A percentile compares a stretch with the other conserved stretches of the same genome.
These are phyloP conservation scores for Spathaspora passalidarum DNA, from an alignment of 805 yeast species.

Conservation along the genomic window DNA sequence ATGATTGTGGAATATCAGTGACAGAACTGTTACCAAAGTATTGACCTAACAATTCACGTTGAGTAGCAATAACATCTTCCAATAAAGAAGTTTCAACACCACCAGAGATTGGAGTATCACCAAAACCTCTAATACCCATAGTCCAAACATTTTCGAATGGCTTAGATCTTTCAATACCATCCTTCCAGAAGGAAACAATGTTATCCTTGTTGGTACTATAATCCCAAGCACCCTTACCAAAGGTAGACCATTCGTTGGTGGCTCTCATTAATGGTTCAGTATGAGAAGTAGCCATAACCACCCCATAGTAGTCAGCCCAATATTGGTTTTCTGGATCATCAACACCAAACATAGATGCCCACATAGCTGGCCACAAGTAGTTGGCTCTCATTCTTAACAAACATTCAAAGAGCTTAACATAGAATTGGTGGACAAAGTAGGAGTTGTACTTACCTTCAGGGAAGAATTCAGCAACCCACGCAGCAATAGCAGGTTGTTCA, in stretches of 20 bases:
- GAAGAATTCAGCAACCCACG: slow-evolving; percentile 13
- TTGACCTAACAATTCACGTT: slow-evolving; percentile 12
- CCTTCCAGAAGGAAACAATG: slow-evolving; percentile 14
- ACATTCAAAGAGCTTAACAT: slow-evolving; percentile 12
- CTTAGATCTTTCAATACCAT: slow-evolving; percentile 14
- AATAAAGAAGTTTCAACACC: slow-evolving; percentile 14
- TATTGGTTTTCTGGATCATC: slow-evolving; percentile 15
- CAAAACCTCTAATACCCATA: slow-evolving; percentile 17
- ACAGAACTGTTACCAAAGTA: slow-evolving; percentile 11
- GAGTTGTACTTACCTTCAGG: slow-evolving; percentile 10
- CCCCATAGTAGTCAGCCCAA: slow-evolving; percentile 17
- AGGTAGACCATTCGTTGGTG: slow-evolving; percentile 13
- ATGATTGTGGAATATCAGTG: slow-evolving; percentile 16
- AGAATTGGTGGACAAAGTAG: slow-evolving; percentile 15
- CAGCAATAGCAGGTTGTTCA: slow-evolving; percentile 16
- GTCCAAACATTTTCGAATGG: slow-evolving; percentile 16
- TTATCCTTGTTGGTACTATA: slow-evolving; percentile 15
- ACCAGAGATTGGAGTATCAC: slow-evolving; percentile 15
- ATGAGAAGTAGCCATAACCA: slow-evolving; percentile 18
- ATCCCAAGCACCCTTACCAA: slow-evolving; percentile 16
- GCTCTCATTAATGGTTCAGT: slow-evolving; percentile 18
- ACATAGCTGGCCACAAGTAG: slow-evolving; percentile 17
- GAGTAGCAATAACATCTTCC: slow-evolving; percentile 13
- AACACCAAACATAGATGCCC: slow-evolving; percentile 15
- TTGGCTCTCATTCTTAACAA: slow-evolving; percentile 15